Conservation (phyloP, 768 basidiomycete genomes). For the Macrolepiota dolichaula region DNA sequence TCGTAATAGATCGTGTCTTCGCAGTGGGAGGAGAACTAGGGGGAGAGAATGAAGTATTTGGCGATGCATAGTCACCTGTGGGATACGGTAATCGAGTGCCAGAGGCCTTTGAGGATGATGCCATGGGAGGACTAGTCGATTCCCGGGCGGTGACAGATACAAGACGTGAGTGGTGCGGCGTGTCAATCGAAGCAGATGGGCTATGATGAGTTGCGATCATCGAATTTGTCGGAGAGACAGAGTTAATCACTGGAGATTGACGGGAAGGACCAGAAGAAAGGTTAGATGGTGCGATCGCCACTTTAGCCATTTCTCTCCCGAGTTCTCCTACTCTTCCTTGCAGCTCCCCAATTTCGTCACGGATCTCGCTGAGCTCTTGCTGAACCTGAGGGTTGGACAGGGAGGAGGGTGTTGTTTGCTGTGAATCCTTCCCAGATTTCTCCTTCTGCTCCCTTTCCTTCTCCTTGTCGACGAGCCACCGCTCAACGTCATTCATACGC, state of each 20-base stretch:
- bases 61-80: slow-evolving; percentile 77
- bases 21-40: slow-evolving; percentile 48
- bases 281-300: slow-evolving; percentile 50
- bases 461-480: slow-evolving; percentile 86
- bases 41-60: slow-evolving; percentile 46
- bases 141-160: slow-evolving; percentile 49
- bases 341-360: slow-evolving; percentile 69
- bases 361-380: slow-evolving; percentile 49
- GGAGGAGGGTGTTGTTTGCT: slow-evolving; percentile 11
- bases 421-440: slow-evolving; percentile 12
- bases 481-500: slow-evolving; percentile 88
- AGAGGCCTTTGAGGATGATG: slow-evolving; percentile 38
- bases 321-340: slow-evolving; percentile 72
- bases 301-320: slow-evolving; percentile 76
- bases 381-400: slow-evolving; percentile 21
- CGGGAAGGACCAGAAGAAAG: slow-evolving; percentile 49
- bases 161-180: slow-evolving; percentile 35
- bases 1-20: slow-evolving; percentile 41
- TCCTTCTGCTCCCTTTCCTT: slow-evolving; percentile 49
- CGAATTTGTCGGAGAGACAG: slow-evolving; percentile 5
- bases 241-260: slow-evolving; percentile 30
- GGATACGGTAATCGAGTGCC: slow-evolving; percentile 75
- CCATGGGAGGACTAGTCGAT: slow-evolving; percentile 61
- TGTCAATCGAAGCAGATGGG: slow-evolving; percentile 32
- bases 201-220: slow-evolving; percentile 8